These are phyloP conservation scores for Xylariaceae sp. DNA, from an alignment of 2,329 filamentous ascomycete species.

Conservation along the genomic window DNA sequence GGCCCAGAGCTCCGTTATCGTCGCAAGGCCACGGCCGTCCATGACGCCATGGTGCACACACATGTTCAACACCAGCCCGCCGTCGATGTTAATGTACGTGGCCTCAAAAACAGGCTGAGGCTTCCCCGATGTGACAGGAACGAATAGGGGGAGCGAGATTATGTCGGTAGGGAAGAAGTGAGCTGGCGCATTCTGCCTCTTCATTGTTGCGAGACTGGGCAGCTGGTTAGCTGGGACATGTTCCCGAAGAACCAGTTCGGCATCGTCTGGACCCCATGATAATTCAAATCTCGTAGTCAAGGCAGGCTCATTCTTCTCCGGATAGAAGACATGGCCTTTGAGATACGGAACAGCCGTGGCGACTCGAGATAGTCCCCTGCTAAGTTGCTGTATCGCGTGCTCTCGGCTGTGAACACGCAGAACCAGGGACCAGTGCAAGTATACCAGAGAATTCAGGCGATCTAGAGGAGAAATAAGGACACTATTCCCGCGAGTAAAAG, in stretches of 20 bases:
- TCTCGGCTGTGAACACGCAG: neutral
- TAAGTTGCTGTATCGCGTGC: neutral
- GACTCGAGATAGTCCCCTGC: neutral
- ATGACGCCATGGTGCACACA: neutral
- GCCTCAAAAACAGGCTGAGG: neutral
- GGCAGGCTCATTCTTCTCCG: neutral
- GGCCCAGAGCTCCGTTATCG: neutral
- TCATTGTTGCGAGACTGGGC: neutral
- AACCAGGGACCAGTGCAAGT: neutral
- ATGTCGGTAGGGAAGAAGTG: neutral
- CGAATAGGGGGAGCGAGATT: neutral
- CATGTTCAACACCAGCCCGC: neutral
- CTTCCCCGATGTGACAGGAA: neutral
- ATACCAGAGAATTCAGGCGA: neutral
- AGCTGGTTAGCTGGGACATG: neutral
- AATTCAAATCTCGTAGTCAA: neutral
- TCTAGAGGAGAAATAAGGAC: neutral
- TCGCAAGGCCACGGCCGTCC: neutral
- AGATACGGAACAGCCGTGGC: neutral
- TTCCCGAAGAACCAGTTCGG: neutral
- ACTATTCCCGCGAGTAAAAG: neutral
- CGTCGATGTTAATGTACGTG: neutral
- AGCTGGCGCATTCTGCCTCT: neutral
- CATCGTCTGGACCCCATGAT: neutral
- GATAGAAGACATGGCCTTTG: neutral